Conservation (phyloP, 2,329 filamentous ascomycete species). For the Incumbomyces lentus region DNA sequence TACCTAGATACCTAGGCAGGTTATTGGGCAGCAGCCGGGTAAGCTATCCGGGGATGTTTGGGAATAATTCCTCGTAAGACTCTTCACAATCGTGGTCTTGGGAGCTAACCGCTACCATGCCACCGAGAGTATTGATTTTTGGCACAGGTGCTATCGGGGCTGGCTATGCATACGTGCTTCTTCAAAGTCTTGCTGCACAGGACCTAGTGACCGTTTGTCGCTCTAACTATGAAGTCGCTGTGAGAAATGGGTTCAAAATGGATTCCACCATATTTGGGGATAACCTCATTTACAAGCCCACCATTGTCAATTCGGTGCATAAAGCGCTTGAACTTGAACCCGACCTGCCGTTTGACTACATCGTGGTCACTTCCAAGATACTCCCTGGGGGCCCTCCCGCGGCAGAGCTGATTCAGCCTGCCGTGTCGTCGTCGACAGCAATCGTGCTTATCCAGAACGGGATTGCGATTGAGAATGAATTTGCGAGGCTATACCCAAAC, state of each 20-base stretch:
- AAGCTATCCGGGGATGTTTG: too few relatives aligned
- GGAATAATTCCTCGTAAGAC: too few relatives aligned
- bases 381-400: slow-evolving; percentile 30
- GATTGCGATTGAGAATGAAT: slow-evolving; percentile 49
- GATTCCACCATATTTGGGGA: slow-evolving; percentile 21
- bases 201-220: slow-evolving; percentile 26
- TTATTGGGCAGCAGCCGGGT: too few relatives aligned
- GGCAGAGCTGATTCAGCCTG: slow-evolving; percentile 29
- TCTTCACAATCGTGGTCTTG: too few relatives aligned
- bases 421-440: slow-evolving; percentile 33
- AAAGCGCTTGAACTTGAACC: slow-evolving; percentile 14
- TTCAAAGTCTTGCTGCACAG: slow-evolving; percentile 17
- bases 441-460: slow-evolving; percentile 55
- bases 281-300: slow-evolving; percentile 19
- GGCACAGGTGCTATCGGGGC: slow-evolving; percentile 26
- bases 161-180: slow-evolving; percentile 24
- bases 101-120: slow-evolving; percentile 5
- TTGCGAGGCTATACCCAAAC: slow-evolving; percentile 37
- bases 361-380: slow-evolving; percentile 40
- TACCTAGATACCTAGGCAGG: too few relatives aligned
- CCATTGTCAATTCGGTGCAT: slow-evolving; percentile 15
- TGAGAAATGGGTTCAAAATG: slow-evolving; percentile 22
- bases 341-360: slow-evolving; percentile 33
- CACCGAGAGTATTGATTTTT: slow-evolving; percentile 24
- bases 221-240: slow-evolving; percentile 24